Conservation (phyloP, 2,329 filamentous ascomycete genomes). For the Fusarium tricinctum region DNA sequence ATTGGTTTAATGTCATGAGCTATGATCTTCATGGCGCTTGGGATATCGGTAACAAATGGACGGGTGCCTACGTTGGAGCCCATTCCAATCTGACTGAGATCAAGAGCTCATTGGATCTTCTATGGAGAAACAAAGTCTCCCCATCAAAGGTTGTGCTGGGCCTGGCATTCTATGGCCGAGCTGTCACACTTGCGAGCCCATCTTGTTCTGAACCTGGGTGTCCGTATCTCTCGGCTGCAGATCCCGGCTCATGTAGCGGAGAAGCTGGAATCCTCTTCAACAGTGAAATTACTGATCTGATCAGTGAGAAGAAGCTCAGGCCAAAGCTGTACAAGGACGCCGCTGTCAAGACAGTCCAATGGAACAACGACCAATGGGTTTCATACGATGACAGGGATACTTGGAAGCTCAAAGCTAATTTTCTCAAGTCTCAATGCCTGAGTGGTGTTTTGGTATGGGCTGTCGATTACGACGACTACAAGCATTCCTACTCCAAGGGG, state of each 20-base stretch:
- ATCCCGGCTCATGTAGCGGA: not conserved
- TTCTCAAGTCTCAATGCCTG: not conserved
- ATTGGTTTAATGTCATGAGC: not conserved
- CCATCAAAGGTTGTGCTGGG: conserved; percentile 60
- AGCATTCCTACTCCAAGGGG: not conserved
- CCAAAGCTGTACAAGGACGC: conserved; percentile 5
- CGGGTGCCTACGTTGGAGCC: conserved; percentile 51
- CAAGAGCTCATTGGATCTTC: conserved; percentile 56
- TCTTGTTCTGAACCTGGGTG: conserved; percentile 34
- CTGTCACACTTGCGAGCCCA: conserved; percentile 33
- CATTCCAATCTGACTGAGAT: conserved; percentile 66
- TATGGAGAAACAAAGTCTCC: conserved; percentile 61
- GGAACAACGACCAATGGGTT: conserved; percentile 2
- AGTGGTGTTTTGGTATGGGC: not conserved
- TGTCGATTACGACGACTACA: not conserved
- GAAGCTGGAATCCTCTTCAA: not conserved
- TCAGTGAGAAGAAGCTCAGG: not conserved
- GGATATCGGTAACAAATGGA: conserved; percentile 53
- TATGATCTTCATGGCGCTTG: conserved; percentile 50
- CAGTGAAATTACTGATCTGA: not conserved
- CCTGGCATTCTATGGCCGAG: conserved; percentile 58
- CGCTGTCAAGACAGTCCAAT: not conserved
- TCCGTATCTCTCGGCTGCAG: not conserved
- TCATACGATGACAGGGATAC: conserved; percentile 2
- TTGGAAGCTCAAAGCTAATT: conserved; percentile 2